These are phyloP conservation scores for Toxoplasma gondii DNA, from an alignment of 169 alveolate genomes.

Conservation along the genomic window DNA sequence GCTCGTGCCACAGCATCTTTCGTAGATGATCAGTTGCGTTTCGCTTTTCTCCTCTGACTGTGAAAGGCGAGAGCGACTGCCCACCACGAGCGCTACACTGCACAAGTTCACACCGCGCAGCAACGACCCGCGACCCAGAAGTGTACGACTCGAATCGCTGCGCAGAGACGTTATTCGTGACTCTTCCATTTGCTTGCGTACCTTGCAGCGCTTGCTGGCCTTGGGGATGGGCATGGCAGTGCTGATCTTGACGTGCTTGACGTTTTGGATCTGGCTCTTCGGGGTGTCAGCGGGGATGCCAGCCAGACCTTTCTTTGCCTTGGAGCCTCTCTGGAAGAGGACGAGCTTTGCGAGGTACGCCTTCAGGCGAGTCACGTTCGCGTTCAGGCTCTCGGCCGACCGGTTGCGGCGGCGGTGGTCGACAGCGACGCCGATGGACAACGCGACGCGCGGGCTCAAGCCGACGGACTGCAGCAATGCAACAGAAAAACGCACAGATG, in stretches of 20 bases:
- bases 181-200: too few relatives aligned
- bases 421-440: conserved; percentile 97
- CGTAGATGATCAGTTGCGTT: too few relatives aligned
- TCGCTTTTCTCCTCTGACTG: too few relatives aligned
- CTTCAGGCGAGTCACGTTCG: conserved; percentile 96
- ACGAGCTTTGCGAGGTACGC: conserved; percentile 94
- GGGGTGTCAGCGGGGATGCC: conserved; percentile 74
- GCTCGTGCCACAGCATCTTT: too few relatives aligned
- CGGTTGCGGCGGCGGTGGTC: conserved; percentile 98
- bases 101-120: too few relatives aligned
- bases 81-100: too few relatives aligned
- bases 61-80: too few relatives aligned
- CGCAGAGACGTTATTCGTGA: too few relatives aligned
- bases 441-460: conserved; percentile 93
- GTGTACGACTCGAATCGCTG: too few relatives aligned
- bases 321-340: conserved; percentile 93
- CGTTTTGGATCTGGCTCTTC: conserved; percentile 70
- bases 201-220: conserved; percentile 29
- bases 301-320: conserved; percentile 94
- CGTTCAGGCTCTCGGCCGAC: conserved; percentile 92
- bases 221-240: conserved; percentile 60
- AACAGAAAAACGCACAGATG: background rate
- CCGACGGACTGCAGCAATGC: conserved; percentile 84
- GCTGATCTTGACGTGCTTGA: conserved; percentile 15
- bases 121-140: too few relatives aligned